These are phyloP conservation scores for Cunninghamia lanceolata DNA, from an alignment of 75 land plant species.

Conservation along the genomic window DNA sequence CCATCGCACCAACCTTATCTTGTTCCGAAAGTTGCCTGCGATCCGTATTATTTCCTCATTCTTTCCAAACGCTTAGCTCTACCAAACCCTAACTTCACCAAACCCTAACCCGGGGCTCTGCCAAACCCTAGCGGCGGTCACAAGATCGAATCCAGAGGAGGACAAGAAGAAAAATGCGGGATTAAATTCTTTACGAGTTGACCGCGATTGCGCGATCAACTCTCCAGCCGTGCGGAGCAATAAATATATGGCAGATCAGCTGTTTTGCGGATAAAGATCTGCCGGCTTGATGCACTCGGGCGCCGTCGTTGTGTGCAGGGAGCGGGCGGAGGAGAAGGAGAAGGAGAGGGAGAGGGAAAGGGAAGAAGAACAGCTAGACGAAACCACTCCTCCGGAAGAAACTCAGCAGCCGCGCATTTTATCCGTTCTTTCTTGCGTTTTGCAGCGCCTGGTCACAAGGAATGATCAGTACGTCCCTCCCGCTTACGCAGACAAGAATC, in stretches of 20 bases:
- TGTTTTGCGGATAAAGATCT: neutral
- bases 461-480: slow-evolving; percentile 42
- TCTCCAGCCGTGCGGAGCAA: neutral
- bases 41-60: neutral
- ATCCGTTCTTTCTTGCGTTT: slow-evolving; percentile 43
- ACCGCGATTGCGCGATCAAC: neutral
- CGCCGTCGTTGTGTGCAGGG: neutral
- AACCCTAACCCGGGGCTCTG: neutral
- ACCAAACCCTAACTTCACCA: neutral
- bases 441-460: slow-evolving; percentile 72
- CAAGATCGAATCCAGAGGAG: neutral
- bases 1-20: neutral
- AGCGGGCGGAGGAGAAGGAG: slow-evolving; percentile 13
- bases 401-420: slow-evolving; percentile 48
- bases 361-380: neutral
- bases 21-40: neutral
- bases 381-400: neutral
- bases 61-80: too few species aligned
- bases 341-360: neutral
- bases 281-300: slow-evolving; percentile 8
- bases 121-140: neutral
- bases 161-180: neutral
- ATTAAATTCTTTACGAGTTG: neutral
- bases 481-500: neutral
- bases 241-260: neutral